Conservation (phyloP, 495 filamentous ascomycete genomes). For the Apodospora peruviana region DNA sequence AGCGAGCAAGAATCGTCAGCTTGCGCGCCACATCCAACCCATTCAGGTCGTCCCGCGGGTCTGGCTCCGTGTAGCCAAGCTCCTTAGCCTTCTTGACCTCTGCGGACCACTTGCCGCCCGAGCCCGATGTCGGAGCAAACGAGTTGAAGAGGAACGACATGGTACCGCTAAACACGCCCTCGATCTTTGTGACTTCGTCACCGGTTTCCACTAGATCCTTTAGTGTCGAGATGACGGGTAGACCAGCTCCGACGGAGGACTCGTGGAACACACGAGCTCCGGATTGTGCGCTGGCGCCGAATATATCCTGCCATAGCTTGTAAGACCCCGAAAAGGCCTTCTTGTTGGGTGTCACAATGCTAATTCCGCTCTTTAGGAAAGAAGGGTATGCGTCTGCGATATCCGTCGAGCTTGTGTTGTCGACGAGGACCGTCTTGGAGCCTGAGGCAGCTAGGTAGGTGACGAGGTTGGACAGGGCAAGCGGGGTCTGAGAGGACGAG, state of each 20-base stretch:
- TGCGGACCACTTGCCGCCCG: conserved; percentile 72
- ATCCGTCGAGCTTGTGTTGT: conserved; percentile 85
- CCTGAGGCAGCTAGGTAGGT: conserved; percentile 66
- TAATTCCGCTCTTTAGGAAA: conserved; percentile 73
- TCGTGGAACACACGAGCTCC: conserved; percentile 87
- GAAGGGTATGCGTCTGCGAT: conserved; percentile 74
- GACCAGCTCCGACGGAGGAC: conserved; percentile 82
- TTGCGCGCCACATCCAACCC: conserved; percentile 96
- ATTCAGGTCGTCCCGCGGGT: conserved; percentile 93
- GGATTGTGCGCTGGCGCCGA: conserved; percentile 52
- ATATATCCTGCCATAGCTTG: conserved; percentile 77
- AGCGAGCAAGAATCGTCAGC: conserved; percentile 82
- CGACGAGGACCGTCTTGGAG: conserved; percentile 71
- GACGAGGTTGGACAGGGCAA: conserved; percentile 60
- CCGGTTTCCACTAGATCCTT: conserved; percentile 86
- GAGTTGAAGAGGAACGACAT: conserved; percentile 96
- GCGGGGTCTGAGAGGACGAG: conserved; percentile 49
- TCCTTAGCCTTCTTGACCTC: conserved; percentile 88
- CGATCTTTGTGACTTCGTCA: conserved; percentile 79
- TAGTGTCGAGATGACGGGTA: conserved; percentile 87
- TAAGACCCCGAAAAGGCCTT: conserved; percentile 82
- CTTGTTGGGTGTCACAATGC: conserved; percentile 94
- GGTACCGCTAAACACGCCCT: conserved; percentile 94
- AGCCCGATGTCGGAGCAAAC: conserved; percentile 70
- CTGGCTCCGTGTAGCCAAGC: conserved; percentile 94